phyloP scores from a whole-genome alignment of 306 rosid genomes.

The Cucurbita ficifolia region DNA sequence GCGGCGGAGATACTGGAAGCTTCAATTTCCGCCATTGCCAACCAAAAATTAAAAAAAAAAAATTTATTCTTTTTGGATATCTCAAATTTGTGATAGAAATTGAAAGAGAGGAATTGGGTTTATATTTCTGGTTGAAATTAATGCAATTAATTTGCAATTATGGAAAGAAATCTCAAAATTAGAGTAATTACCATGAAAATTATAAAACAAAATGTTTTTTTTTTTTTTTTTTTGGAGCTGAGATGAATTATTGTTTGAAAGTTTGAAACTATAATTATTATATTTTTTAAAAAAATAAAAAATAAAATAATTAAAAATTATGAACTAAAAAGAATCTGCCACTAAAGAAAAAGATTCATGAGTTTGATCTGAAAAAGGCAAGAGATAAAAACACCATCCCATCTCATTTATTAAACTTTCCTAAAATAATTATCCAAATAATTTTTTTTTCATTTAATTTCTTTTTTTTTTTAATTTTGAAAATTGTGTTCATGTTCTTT shows the following conservation, averaged over 20 bases:
- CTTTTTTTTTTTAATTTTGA: background rate
- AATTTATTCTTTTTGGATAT: background rate
- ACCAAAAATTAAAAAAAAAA: background rate
- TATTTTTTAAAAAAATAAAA: background rate
- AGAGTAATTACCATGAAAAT: constrained; percentile 10
- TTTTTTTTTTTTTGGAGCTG: background rate
- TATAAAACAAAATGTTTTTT: background rate
- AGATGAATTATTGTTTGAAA: background rate
- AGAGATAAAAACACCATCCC: constrained; percentile 1
- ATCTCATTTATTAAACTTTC: constrained; percentile 1
- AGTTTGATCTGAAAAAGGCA: constrained; percentile 1
- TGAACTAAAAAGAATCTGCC: background rate
- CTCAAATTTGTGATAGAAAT: constrained; percentile 2
- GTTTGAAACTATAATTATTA: background rate
- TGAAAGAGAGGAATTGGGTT: background rate
- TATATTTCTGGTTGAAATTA: constrained; percentile 25
- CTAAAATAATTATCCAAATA: background rate
- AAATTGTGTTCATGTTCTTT: background rate
- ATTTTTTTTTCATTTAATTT: background rate
- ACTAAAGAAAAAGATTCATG: background rate
- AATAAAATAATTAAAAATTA: background rate
- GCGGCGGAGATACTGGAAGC: constrained; percentile 35
- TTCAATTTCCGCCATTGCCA: constrained; percentile 22
- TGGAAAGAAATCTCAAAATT: constrained; percentile 18
- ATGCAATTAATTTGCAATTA: constrained; percentile 12